phyloP scores from a whole-genome alignment of 108 stramenopile species.

The Seminavis robusta region DNA sequence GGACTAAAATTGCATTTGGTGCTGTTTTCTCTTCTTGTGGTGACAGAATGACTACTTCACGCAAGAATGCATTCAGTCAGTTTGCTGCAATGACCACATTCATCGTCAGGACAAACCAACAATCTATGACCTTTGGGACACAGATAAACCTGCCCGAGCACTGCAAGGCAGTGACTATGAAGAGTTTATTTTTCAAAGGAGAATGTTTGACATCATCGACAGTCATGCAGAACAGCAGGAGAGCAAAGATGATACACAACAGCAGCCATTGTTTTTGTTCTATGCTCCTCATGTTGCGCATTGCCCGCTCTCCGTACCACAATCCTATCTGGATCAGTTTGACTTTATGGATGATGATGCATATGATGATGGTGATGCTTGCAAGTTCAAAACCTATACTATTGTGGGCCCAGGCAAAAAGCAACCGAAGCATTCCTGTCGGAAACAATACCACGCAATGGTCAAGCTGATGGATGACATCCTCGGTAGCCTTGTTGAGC shows the following conservation, averaged over 20 bases:
- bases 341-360: conserved; percentile 5
- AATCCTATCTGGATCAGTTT: conserved; percentile 15
- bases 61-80: conserved; percentile 13
- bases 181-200: conserved; percentile 17
- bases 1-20: too few species aligned
- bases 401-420: neutral
- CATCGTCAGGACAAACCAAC: neutral
- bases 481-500: conserved; percentile 3
- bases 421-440: conserved; percentile 7
- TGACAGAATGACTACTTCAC: conserved; percentile 38
- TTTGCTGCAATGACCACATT: neutral
- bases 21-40: too few species aligned
- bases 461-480: conserved; percentile 17
- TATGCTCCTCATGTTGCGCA: conserved; percentile 28
- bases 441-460: conserved; percentile 26
- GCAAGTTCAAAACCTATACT: conserved; percentile 1
- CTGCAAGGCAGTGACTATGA: conserved; percentile 18
- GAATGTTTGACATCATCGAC: conserved; percentile 7
- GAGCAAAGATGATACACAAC: too few species aligned
- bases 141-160: conserved; percentile 3
- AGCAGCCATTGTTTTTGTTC: conserved; percentile 25
- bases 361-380: too few species aligned
- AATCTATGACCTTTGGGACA: conserved; percentile 27
- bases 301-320: conserved; percentile 29
- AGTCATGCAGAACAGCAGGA: conserved; percentile 10